phyloP scores from a whole-genome alignment of 1,284 basidiomycete genomes.

The Cryptococcus sp. region DNA sequence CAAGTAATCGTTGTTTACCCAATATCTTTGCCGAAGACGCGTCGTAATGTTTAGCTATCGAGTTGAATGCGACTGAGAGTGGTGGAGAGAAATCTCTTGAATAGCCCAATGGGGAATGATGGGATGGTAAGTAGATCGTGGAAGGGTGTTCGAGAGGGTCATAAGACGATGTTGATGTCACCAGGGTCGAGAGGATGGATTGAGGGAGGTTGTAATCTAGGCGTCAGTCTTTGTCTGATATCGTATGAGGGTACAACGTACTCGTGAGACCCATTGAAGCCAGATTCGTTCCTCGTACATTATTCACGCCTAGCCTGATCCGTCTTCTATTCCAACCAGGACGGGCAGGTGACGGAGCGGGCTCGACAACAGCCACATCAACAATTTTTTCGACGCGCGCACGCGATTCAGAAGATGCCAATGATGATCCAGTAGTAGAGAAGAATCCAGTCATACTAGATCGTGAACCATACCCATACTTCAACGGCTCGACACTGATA shows the following conservation, averaged over 20 bases:
- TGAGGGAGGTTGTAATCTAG: slow-evolving; percentile 4
- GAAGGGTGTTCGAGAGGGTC: slow-evolving; percentile 20
- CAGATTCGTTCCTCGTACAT: background rate
- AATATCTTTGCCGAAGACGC: slow-evolving; percentile 13
- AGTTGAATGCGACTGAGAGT: slow-evolving; percentile 32
- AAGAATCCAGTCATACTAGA: background rate
- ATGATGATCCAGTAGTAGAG: background rate
- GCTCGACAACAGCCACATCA: too few relatives aligned
- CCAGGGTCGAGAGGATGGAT: slow-evolving; percentile 23
- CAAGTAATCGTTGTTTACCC: slow-evolving; percentile 27
- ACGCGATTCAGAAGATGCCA: background rate
- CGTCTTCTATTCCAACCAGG: too few relatives aligned
- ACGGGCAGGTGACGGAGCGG: too few relatives aligned
- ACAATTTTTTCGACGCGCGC: background rate
- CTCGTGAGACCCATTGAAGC: background rate
- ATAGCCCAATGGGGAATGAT: slow-evolving; percentile 26
- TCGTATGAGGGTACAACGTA: too few relatives aligned
- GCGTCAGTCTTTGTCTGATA: background rate
- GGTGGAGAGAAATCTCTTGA: slow-evolving; percentile 37
- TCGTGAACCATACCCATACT: background rate
- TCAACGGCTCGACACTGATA: background rate
- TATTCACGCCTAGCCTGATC: background rate
- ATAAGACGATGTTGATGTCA: slow-evolving; percentile 14
- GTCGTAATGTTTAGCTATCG: slow-evolving; percentile 23
- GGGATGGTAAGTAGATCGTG: slow-evolving; percentile 28